A percentile compares a stretch with the other conserved stretches of the same genome.
Evolutionary conservation across 139 green algal genomes (phyloP).

Genomic region (Yamagishiella unicocca): DNA sequence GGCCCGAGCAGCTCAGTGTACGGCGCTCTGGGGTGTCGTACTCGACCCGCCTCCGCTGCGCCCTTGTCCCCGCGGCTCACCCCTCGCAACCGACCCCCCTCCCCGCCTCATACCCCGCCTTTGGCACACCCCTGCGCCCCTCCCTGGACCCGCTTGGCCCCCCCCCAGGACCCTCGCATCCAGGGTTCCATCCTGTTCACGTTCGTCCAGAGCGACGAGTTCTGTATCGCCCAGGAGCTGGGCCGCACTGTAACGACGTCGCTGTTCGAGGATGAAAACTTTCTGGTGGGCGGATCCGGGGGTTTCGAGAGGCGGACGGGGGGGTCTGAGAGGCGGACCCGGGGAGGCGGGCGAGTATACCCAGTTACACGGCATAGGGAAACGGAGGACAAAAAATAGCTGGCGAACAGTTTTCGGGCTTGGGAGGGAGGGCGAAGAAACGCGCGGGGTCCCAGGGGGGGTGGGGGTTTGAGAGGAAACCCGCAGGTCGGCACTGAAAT

Average conservation of each 20-base stretch:
- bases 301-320: too few species aligned
- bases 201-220: slow-evolving; percentile 70
- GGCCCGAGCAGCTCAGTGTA: too few species aligned
- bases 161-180: slow-evolving; percentile 37
- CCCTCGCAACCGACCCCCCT: not conserved
- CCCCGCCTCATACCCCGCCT: not conserved
- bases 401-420: too few species aligned
- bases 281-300: slow-evolving; percentile 47
- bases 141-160: not conserved
- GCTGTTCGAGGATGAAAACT: slow-evolving; percentile 49
- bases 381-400: too few species aligned
- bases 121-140: not conserved
- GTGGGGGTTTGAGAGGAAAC: too few species aligned
- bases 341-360: too few species aligned
- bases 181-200: slow-evolving; percentile 66
- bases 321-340: too few species aligned
- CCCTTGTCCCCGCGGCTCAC: not conserved
- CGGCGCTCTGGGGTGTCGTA: not conserved
- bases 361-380: too few species aligned
- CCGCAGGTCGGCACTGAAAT: too few species aligned
- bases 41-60: not conserved
- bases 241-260: slow-evolving; percentile 59
- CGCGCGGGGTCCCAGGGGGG: too few species aligned
- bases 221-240: slow-evolving; percentile 64
- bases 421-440: too few species aligned